A percentile compares a stretch with the other conserved stretches of the same genome.
Conservation (phyloP, 2,329 filamentous ascomycete species). For the Ophiostoma sp. region DNA sequence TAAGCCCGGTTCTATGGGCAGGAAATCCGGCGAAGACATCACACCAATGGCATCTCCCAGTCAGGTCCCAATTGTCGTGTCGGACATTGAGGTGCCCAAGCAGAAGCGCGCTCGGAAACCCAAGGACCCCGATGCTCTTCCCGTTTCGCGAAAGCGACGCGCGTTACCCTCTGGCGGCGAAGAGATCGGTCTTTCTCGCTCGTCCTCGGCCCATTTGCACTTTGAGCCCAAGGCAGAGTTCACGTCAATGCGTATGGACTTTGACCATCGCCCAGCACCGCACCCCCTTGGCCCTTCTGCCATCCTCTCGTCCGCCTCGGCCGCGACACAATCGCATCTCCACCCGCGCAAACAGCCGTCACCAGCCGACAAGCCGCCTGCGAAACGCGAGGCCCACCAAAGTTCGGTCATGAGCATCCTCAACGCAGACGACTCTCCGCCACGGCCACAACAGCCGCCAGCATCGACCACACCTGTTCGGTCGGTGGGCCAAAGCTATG, state of each 20-base stretch:
- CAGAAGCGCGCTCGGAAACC: slow-evolving; percentile 52
- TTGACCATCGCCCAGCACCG: slow-evolving; percentile 32
- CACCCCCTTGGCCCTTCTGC: slow-evolving; percentile 28
- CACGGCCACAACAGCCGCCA: slow-evolving; percentile 35
- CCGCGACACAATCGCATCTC: slow-evolving; percentile 30
- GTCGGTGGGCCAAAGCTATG: slow-evolving; percentile 77
- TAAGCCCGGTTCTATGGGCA: slow-evolving; percentile 51
- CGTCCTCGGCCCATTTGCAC: slow-evolving; percentile 20
- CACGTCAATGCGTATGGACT: slow-evolving; percentile 35
- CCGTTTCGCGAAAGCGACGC: slow-evolving; percentile 50
- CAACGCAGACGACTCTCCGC: slow-evolving; percentile 48
- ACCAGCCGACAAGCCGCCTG: slow-evolving; percentile 38
- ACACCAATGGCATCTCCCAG: slow-evolving; percentile 33
- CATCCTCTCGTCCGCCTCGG: slow-evolving; percentile 28
- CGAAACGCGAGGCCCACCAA: slow-evolving; percentile 48
- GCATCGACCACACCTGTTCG: slow-evolving; percentile 45
- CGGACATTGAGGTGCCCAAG: slow-evolving; percentile 40
- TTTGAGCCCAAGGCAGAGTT: slow-evolving; percentile 36
- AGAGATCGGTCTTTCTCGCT: slow-evolving; percentile 17
- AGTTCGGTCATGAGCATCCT: slow-evolving; percentile 53
- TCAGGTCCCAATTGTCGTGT: slow-evolving; percentile 33
- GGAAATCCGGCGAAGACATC: slow-evolving; percentile 27
- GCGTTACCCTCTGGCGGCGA: slow-evolving; percentile 31
- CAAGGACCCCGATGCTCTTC: slow-evolving; percentile 54
- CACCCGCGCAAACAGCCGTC: slow-evolving; percentile 23